Percentiles rank a stretch among this genome's conserved stretches.
Evolutionary conservation across 2,329 filamentous ascomycete genomes (phyloP).

Genomic region (Dothistroma pini): DNA sequence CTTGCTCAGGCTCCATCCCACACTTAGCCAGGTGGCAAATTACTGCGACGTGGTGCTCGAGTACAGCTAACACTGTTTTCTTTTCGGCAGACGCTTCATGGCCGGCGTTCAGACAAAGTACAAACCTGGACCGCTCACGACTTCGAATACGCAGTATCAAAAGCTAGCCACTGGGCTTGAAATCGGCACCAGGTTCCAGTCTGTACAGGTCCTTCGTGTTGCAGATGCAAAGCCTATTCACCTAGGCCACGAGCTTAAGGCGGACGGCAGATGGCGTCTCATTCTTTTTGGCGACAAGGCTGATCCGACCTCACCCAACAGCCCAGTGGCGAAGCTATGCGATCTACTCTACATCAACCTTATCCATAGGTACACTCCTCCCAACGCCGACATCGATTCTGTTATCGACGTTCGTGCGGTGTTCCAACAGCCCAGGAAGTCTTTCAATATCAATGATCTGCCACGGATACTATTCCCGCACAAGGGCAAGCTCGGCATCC

Average conservation of each 20-base stretch:
- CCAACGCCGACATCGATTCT: constrained; percentile 40
- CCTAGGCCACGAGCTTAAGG: constrained; percentile 33
- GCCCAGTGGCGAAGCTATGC: constrained; percentile 26
- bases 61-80: too few species aligned
- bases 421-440: constrained; percentile 30
- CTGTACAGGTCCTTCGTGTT: constrained; percentile 31
- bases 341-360: constrained; percentile 20
- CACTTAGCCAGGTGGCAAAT: too few species aligned
- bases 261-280: constrained; percentile 35
- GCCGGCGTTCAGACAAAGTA: constrained; percentile 33
- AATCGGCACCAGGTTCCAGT: constrained; percentile 35
- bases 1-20: too few species aligned
- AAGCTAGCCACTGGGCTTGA: constrained; percentile 31
- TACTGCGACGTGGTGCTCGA: too few species aligned
- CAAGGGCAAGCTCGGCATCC: constrained; percentile 35
- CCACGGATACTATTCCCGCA: constrained; percentile 45
- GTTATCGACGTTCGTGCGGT: constrained; percentile 53
- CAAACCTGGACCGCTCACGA: constrained; percentile 25
- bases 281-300: constrained; percentile 30
- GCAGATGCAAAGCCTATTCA: constrained; percentile 36
- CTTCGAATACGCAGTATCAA: constrained; percentile 25
- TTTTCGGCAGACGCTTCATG: constrained; percentile 28
- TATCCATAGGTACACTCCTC: constrained; percentile 39
- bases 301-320: constrained; percentile 18
- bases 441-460: constrained; percentile 36